phyloP scores from a whole-genome alignment of 768 basidiomycete species.

The Guyanaporus albipodus region DNA sequence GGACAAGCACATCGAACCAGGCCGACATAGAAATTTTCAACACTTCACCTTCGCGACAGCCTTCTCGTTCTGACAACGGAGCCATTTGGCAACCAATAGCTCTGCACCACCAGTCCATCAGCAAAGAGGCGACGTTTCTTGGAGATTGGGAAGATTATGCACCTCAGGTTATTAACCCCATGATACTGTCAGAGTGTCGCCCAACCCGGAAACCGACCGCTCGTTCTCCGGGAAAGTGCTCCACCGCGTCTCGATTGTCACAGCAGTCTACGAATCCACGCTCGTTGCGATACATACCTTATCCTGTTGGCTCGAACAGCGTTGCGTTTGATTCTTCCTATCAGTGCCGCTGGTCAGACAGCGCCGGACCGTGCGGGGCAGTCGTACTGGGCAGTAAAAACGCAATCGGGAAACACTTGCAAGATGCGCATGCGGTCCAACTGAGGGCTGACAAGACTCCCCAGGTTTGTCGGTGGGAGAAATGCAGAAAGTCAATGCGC shows the following conservation, averaged over 20 bases:
- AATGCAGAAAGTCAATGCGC: slow-evolving; percentile 17
- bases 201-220: neutral
- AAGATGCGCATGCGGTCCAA: slow-evolving; percentile 2
- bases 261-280: neutral
- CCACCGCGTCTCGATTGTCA: neutral
- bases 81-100: neutral
- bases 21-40: neutral
- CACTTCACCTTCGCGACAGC: neutral
- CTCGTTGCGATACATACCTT: slow-evolving; percentile 5
- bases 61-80: neutral
- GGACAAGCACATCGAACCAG: neutral
- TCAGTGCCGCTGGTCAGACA: slow-evolving; percentile 14
- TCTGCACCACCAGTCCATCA: neutral
- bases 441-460: slow-evolving; percentile 6
- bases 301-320: neutral
- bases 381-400: slow-evolving; percentile 2
- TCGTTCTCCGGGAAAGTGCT: neutral
- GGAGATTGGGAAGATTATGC: neutral
- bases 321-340: neutral
- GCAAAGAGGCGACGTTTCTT: neutral
- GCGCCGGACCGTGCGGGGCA: neutral
- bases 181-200: neutral
- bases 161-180: neutral
- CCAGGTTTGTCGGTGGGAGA: slow-evolving; percentile 16
- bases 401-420: slow-evolving; percentile 15